phyloP scores from a whole-genome alignment of 768 basidiomycete species.

The Naganishia antarctica region DNA sequence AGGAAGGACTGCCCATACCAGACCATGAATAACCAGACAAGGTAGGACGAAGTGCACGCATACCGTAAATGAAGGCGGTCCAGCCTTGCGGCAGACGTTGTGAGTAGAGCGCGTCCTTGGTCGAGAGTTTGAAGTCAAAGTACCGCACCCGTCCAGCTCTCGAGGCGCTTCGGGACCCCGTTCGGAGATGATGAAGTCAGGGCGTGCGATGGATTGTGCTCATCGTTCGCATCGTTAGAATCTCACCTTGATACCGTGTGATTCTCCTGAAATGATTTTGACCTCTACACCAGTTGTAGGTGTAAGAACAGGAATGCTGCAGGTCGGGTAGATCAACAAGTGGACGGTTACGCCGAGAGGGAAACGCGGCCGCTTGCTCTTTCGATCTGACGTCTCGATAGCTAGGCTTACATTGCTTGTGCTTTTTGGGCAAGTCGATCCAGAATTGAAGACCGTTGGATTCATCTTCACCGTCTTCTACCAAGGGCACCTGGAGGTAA shows the following conservation, averaged over 20 bases:
- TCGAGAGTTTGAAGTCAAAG: conserved; percentile 68
- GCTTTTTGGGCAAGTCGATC: conserved; percentile 52
- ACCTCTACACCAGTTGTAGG: conserved; percentile 54
- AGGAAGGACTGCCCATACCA: conserved; percentile 55
- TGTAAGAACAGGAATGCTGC: conserved; percentile 55
- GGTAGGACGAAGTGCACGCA: conserved; percentile 48
- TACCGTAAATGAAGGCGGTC: conserved; percentile 84
- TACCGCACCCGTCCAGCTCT: conserved; percentile 88
- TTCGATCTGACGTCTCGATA: conserved; percentile 45
- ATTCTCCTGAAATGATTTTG: conserved; percentile 83
- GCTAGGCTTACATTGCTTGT: conserved; percentile 65
- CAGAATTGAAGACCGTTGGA: conserved; percentile 74
- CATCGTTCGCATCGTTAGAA: neutral
- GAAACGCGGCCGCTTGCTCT: conserved; percentile 42
- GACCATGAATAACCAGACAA: neutral
- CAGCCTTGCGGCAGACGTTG: conserved; percentile 77
- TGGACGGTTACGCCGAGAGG: no score
- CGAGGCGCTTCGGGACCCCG: conserved; percentile 64
- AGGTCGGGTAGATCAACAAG: neutral
- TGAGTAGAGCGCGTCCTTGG: conserved; percentile 62
- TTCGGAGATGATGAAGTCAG: no score
- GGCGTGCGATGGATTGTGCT: no score
- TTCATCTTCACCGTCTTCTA: conserved; percentile 61
- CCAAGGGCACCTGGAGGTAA: conserved; percentile 66
- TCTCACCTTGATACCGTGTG: conserved; percentile 59